phyloP scores from a whole-genome alignment of 2,329 filamentous ascomycete genomes.

The Colletotrichum musae region DNA sequence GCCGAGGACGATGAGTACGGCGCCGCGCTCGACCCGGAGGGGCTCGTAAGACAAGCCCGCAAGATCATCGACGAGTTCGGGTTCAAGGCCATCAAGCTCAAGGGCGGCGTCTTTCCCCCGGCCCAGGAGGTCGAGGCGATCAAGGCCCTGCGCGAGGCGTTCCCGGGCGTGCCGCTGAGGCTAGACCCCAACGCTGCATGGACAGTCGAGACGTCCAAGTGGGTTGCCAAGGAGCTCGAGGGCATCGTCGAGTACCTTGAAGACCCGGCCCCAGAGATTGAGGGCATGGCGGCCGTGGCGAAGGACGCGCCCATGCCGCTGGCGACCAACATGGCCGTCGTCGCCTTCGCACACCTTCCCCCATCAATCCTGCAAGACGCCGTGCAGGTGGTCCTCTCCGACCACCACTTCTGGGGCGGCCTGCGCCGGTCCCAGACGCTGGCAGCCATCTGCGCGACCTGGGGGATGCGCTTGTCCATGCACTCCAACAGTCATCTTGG shows the following conservation, averaged over 20 bases:
- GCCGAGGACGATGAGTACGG: constrained; percentile 57
- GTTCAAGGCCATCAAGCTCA: constrained; percentile 60
- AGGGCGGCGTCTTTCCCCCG: constrained; percentile 58
- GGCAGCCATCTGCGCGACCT: constrained; percentile 55
- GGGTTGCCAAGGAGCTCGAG: constrained; percentile 55
- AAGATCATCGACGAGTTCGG: constrained; percentile 59
- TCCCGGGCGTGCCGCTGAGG: constrained; percentile 54
- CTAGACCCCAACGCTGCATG: constrained; percentile 57
- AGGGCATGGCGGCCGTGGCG: constrained; percentile 60
- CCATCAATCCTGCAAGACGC: constrained; percentile 55
- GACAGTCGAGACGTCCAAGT: constrained; percentile 56
- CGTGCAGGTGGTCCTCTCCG: constrained; percentile 57
- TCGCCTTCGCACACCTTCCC: constrained; percentile 57
- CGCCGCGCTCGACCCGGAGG: constrained; percentile 52
- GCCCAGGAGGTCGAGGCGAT: constrained; percentile 56
- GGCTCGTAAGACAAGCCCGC: constrained; percentile 52
- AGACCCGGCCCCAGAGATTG: constrained; percentile 57
- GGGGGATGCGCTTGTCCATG: constrained; percentile 58
- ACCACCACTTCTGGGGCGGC: constrained; percentile 61
- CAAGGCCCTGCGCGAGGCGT: constrained; percentile 54
- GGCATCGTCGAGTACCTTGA: constrained; percentile 57
- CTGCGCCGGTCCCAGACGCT: constrained; percentile 57
- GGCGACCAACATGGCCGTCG: constrained; percentile 60
- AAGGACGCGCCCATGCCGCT: constrained; percentile 57
- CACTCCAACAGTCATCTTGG: constrained; percentile 60